Base-by-base conservation (phyloP, 805 yeast species). In the Candida mattraensis region DNA sequence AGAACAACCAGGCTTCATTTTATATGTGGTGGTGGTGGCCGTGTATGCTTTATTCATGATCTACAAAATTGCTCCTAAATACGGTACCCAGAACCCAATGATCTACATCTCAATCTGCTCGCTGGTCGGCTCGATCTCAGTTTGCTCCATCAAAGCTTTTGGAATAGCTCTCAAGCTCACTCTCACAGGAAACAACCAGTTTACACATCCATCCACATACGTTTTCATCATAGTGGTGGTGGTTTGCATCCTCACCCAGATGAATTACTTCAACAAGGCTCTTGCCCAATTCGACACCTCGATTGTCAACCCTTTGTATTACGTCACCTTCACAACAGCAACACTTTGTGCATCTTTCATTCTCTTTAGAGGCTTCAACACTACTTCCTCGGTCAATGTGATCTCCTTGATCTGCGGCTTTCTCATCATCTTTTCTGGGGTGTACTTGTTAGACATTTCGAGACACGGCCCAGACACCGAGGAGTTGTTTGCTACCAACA, bases 231-330 rank as follows among this genome's bases (percentile, higher is more conserved):
- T 74, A 19, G 88, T 86, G 16, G 95, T 87, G 39, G 84, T 69
- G 7, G 72, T 83, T 26, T 87, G 96, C 63, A 88, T 87, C 48
- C 53, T 84, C 51, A 86, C 95, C 5, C 96, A 87, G 63, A 87
- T 87, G 96, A 87, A 86, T 66, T 87, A 85, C 59, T 86, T 87
- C 70, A 87, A 87, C 71, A 88, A 86, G 67, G 96, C 96, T 0
- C 70, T 87, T 54, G 96, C 89, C 51, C 95, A 86, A 60, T 87
- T 87, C 53, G 96, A 88, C 58, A 87, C 96, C 5, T 84, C 94
- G 0, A 85, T 87, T 49, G 96, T 87, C 37, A 87, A 87, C 60
- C 96, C 96, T 20, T 68, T 87, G 42, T 87, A 87, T 65, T 87
- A 88, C 55, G 96, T 87, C 36, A 80, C 95, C 1, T 88, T 87